Evolutionary conservation across 78 protist genomes (phyloP), one percentile per base, ranked within the genome.

Genomic region (Protostelium mycophagum): DNA sequence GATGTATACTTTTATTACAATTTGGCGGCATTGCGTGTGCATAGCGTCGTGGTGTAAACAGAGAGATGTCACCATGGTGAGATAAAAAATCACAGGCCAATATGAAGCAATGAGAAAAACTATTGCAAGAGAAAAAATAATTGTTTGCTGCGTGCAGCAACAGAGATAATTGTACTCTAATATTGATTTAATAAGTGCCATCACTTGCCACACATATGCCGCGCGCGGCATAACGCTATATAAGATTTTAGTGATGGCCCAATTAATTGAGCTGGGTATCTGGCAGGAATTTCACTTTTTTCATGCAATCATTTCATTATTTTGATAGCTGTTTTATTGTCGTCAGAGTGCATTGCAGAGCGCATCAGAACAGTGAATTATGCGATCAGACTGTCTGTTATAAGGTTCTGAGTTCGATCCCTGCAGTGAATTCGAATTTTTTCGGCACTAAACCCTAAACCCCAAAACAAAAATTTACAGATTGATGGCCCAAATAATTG

Each of bases 241-340:
- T 16, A 51, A 51, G 73, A 51, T 51, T 51, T 51, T 51, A 16
- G 73, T 51, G 73, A 16, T 51, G 73, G 73, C 73, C 73, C 73
- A 51, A 51, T 51, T 51, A 51, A 51, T 51, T 51, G 73, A 51
- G 73, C 73, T 51, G 73, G 73, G 73, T 51, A 51, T 51, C 73
- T 51, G 73, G 73, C 73, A 51, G 73, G 73, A 51, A 51, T 51
- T 51, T 51, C 73, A 25, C 73, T 51, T 51, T 51, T 51, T 51
- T 51, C 73, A 51, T 51, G 73, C 73, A 51, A 51, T 51, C 73
- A 51, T 51, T 51, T 51, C 73, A 51, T 51, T 51, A 51, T 51
- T 51, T 51, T 51, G 73, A 51, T 51, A 25, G 73, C 73, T 51
- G 73, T 51, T 51, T 51, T 51, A 51, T 51, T 51, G 73, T 51